Evolutionary conservation across 257 asterid species (phyloP), one percentile per base, ranked within the genome.

Genomic region (Forsythia viridissima): DNA sequence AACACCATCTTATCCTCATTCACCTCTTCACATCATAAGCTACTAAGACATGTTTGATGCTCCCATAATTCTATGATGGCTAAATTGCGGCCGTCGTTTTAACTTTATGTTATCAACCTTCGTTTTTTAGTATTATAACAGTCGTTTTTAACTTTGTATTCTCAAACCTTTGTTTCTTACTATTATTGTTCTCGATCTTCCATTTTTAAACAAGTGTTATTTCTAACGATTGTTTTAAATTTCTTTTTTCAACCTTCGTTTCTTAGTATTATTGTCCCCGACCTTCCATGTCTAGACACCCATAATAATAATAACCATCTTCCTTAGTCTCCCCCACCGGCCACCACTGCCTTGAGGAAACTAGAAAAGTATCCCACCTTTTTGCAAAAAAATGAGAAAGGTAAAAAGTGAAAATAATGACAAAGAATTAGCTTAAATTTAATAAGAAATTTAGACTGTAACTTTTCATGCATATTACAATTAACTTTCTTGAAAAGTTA

Each of bases 1-100:
- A 79, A 72, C 73, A 57, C 48, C 18, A 81, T 81, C 92, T 86
- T 87, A 90, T 91, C 95, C 77, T 77, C 83, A 82, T 82, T 43
- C 71, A 75, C 72, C 86, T 84, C 86, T 73, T 80, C 82, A 78
- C 81, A 84, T 85, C 80, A 76, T 67, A 81, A 77, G 77, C 84
- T 77, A 85, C 80, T 43, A 68, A 76, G 79, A 81, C 84, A 86
- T 86, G 86, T 82, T 77, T 13, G 69, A 20, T 63, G 77, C 80
- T 69, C 77, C 84, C 90, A 82, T 73, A 78, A 79, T 80, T 80
- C 63, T 71, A 84, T 90, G 81, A 90, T 86, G 37, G 15, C 69
- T 8, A 24, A 21, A 0, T 8, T 24, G 13, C 12, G 8, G 37
- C 15, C 24, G 7, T 21, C 69, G 15, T 63, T 9, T 63, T 63